Evolutionary conservation across 148 eudicot species (phyloP), one percentile per base, ranked within the genome.

Genomic region (Vaccinium myrtillus): DNA sequence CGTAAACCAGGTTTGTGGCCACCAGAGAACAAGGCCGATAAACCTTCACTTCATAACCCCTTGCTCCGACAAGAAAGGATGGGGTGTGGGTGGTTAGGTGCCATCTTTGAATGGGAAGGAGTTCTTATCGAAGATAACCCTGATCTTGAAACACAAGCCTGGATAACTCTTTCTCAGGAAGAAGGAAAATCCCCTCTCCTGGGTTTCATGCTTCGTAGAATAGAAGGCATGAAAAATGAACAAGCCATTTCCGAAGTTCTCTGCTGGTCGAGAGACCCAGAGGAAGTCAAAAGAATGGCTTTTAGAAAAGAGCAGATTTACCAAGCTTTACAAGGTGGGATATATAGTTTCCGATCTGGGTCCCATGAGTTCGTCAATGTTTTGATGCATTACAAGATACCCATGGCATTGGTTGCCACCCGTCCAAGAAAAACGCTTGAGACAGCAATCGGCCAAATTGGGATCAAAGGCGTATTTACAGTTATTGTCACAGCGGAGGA

Each of bases 21-120:
- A 8, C 98, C 98, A 0, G 89, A 88, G 53, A 97, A 97, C 43
- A 93, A 85, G 83, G 98, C 96, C 6, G 98, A 97, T 92, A 92
- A 90, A 50, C 90, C 98, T 1, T 85, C 93, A 0, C 89, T 97
- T 19, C 92, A 92, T 19, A 95, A 97, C 65, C 99, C 99, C 19
- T 92, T 96, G 91, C 94, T 93, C 73, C 82, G 99, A 23, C 94
- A 91, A 67, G 95, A 96, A 73, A 90, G 99, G 87, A 87, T 96
- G 97, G 98, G 99, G 14, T 93, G 95, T 87, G 99, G 99, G 50
- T 95, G 98, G 98, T 82, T 97, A 78, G 98, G 97, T 81, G 99
- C 93, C 23, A 95, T 97, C 80, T 97, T 97, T n/a, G 98, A 97
- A 84, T 97, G 95, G 98, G 99, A 97, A 90, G 98, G 99, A 1